A percentile compares a stretch with the other conserved stretches of the same genome.
Conservation (phyloP, 1,284 basidiomycete species). For the Salmacisia buchloeana region DNA sequence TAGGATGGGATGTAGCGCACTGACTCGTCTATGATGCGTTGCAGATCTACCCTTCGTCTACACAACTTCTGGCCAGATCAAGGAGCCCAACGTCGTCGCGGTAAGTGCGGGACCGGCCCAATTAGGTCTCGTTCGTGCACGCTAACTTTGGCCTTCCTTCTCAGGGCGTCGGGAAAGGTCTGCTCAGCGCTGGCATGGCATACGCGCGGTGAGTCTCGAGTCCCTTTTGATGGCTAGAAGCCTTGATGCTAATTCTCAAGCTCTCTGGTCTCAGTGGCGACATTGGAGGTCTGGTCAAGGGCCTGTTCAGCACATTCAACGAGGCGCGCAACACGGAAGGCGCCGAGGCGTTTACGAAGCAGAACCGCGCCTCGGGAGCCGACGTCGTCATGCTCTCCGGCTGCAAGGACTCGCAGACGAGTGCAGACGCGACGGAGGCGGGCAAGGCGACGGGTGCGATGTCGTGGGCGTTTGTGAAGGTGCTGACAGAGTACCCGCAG, state of each 20-base stretch:
- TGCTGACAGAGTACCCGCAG: conserved; percentile 56
- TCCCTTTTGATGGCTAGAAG: conserved; percentile 61
- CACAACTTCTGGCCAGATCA: conserved; percentile 85
- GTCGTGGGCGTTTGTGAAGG: conserved; percentile 45
- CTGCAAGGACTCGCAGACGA: conserved; percentile 88
- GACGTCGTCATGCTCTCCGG: conserved; percentile 61
- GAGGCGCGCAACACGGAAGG: conserved; percentile 55
- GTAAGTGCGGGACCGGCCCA: background rate
- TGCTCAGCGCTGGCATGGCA: conserved; percentile 59
- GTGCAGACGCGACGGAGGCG: conserved; percentile 76
- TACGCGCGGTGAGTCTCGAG: conserved; percentile 74
- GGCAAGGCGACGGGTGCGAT: conserved; percentile 69
- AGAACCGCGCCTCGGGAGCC: conserved; percentile 72
- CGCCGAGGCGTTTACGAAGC: conserved; percentile 62
- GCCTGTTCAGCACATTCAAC: conserved; percentile 53
- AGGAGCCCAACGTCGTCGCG: conserved; percentile 66
- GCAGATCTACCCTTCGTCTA: conserved; percentile 56
- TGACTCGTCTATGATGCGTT: background rate
- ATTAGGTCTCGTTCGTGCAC: background rate
- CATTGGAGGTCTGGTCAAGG: conserved; percentile 16
- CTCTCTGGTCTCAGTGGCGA: background rate
- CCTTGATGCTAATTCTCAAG: conserved; percentile 58
- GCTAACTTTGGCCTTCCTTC: background rate
- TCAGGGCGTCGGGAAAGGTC: conserved; percentile 44
- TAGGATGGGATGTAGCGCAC: background rate